These are phyloP conservation scores for Thuja plicata DNA, from an alignment of 83 land plant genomes.

Conservation along the genomic window DNA sequence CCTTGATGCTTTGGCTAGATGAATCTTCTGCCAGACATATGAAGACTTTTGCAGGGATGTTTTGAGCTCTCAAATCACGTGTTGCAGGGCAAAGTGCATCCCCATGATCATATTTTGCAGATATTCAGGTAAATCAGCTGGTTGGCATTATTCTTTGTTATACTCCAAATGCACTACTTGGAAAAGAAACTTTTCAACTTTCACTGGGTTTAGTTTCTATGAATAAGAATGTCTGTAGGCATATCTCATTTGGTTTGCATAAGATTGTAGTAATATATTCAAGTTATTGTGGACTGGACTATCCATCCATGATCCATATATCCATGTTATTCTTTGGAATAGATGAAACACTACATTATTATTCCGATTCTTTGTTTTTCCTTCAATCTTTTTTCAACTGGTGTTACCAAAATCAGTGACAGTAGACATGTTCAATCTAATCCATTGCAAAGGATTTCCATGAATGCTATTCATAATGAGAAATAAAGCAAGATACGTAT, in stretches of 20 bases:
- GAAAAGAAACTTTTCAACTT: neutral
- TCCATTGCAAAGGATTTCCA: too few species aligned
- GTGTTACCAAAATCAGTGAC: neutral
- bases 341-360: neutral
- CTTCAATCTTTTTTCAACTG: neutral
- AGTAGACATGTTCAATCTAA: too few species aligned
- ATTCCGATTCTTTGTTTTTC: neutral
- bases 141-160: neutral
- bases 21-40: neutral
- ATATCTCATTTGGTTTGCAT: neutral
- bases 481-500: too few species aligned
- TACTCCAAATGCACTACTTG: neutral
- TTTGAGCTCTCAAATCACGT: neutral
- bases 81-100: neutral
- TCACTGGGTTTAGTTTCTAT: neutral
- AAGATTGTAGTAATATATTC: neutral
- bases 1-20: neutral
- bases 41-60: neutral
- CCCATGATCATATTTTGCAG: neutral
- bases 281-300: neutral
- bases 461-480: too few species aligned
- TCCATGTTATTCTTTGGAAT: neutral
- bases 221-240: neutral
- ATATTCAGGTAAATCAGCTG: neutral
- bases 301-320: neutral